A percentile compares a stretch with the other conserved stretches of the same genome.
phyloP scores from a whole-genome alignment of 345 rosid genomes.

The Murraya koenigii region DNA sequence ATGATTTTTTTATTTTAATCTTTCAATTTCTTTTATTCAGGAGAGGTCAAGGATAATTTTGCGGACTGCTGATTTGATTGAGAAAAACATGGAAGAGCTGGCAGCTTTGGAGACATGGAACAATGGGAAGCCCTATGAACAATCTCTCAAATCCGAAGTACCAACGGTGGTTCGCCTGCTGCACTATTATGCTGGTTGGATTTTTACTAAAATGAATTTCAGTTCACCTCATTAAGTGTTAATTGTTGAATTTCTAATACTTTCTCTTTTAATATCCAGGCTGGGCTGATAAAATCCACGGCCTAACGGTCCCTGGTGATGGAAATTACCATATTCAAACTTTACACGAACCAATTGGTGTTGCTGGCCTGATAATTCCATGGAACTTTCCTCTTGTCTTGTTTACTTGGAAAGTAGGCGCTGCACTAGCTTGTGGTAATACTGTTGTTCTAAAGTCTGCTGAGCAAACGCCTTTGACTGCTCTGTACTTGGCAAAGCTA shows the following conservation, averaged over 20 bases:
- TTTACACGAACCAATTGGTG: constrained; percentile 64
- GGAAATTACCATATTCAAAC: constrained; percentile 62
- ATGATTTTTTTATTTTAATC: background rate
- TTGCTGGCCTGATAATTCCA: constrained; percentile 64
- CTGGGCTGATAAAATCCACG: constrained; percentile 70
- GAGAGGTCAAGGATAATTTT: constrained; percentile 74
- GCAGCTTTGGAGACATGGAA: constrained; percentile 95
- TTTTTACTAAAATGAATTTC: background rate
- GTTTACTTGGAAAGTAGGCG: constrained; percentile 71
- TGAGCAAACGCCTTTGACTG: constrained; percentile 66
- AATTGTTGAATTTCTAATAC: background rate
- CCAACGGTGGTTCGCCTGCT: constrained; percentile 73
- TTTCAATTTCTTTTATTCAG: constrained; percentile 37
- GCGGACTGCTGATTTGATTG: constrained; percentile 81
- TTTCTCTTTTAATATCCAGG: constrained; percentile 31
- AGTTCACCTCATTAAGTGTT: background rate
- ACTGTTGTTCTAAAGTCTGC: constrained; percentile 59
- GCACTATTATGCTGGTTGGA: constrained; percentile 84
- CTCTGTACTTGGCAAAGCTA: constrained; percentile 54
- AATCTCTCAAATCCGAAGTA: constrained; percentile 53
- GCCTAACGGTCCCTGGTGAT: constrained; percentile 56
- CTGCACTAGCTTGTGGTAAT: constrained; percentile 66
- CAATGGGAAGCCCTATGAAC: constrained; percentile 85
- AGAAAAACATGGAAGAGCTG: constrained; percentile 78
- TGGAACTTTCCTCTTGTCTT: constrained; percentile 68